These are phyloP conservation scores for Diaporthe sp. DNA, from an alignment of 2,329 filamentous ascomycete genomes.

Conservation along the genomic window DNA sequence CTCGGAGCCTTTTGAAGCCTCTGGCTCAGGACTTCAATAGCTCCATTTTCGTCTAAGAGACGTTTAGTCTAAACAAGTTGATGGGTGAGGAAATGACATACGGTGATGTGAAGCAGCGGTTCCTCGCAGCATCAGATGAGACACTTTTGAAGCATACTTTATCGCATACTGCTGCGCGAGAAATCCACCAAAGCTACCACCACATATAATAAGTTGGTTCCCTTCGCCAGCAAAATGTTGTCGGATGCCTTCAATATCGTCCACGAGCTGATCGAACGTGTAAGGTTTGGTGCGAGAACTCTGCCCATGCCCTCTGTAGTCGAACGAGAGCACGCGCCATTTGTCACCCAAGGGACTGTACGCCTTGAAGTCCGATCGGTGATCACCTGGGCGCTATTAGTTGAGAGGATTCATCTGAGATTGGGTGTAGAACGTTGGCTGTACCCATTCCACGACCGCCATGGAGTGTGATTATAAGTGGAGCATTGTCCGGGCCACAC, in stretches of 20 bases:
- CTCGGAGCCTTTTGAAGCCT: slow-evolving; percentile 52
- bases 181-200: slow-evolving; percentile 57
- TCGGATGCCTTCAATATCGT: slow-evolving; percentile 53
- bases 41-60: slow-evolving; percentile 51
- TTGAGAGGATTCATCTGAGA: background rate
- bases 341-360: slow-evolving; percentile 49
- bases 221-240: slow-evolving; percentile 47
- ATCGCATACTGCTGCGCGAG: slow-evolving; percentile 57
- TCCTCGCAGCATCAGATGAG: slow-evolving; percentile 53
- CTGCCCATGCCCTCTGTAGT: slow-evolving; percentile 54
- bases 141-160: slow-evolving; percentile 50
- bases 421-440: background rate
- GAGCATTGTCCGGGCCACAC: slow-evolving; percentile 48
- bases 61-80: background rate
- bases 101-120: slow-evolving; percentile 56
- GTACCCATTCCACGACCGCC: slow-evolving; percentile 54
- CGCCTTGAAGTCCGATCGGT: slow-evolving; percentile 52
- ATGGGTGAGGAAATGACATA: slow-evolving; percentile 25
- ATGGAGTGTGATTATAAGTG: slow-evolving; percentile 54
- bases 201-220: slow-evolving; percentile 51
- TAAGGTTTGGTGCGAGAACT: slow-evolving; percentile 53
- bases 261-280: slow-evolving; percentile 54
- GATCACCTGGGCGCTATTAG: slow-evolving; percentile 46
- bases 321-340: slow-evolving; percentile 53
- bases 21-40: slow-evolving; percentile 50